Evolutionary conservation across 129 eudicot species (phyloP).

Genomic region (Arctium lappa): DNA sequence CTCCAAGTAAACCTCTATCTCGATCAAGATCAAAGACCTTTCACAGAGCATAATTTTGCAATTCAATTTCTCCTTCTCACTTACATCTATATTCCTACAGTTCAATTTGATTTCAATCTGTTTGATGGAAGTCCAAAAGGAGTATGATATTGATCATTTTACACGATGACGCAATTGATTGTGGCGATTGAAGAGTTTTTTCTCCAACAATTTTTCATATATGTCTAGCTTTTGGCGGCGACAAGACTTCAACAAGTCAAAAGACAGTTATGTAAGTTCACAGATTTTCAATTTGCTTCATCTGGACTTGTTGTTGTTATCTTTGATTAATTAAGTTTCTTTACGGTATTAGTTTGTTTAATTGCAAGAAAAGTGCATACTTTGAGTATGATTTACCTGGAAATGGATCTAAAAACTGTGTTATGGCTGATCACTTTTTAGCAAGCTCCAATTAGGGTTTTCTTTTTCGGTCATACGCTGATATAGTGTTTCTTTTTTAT

Average conservation of each 20-base stretch:
- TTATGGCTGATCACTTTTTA: neutral
- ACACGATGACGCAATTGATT: neutral
- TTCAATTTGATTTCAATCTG: neutral
- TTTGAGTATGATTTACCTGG: slow-evolving; percentile 2
- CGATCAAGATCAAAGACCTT: neutral
- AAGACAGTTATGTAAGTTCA: slow-evolving; percentile 24
- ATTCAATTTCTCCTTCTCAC: neutral
- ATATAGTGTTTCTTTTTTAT: neutral
- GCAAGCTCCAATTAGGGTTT: slow-evolving; percentile 17
- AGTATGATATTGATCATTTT: neutral
- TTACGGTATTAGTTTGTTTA: neutral
- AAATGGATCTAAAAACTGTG: neutral
- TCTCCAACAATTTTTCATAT: no score
- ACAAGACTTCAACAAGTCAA: slow-evolving; percentile 11
- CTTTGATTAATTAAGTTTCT: neutral
- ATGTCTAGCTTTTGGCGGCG: neutral
- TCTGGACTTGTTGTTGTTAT: neutral
- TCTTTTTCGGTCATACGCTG: neutral
- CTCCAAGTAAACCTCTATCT: neutral
- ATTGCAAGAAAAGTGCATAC: slow-evolving; percentile 9
- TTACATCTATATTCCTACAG: neutral
- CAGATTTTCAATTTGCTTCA: neutral
- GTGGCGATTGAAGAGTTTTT: neutral
- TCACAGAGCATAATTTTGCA: neutral
- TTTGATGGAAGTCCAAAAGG: neutral